Percentiles rank a stretch among this genome's conserved stretches.
Evolutionary conservation across 2,329 filamentous ascomycete species (phyloP).

Genomic region (Rhinocladiella mackenziei): DNA sequence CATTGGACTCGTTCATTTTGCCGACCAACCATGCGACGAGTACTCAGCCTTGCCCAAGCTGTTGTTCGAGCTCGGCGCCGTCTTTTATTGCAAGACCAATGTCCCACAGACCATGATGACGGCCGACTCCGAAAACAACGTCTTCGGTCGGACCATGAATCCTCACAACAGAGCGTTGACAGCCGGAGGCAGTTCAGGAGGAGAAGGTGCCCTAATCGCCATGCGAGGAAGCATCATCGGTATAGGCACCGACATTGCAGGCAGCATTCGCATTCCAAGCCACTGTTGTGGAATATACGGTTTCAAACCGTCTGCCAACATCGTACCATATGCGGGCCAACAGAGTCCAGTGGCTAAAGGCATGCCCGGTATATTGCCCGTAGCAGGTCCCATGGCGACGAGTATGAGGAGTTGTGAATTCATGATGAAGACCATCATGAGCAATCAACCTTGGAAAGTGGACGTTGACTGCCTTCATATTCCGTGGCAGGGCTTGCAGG

Average conservation of each 20-base stretch:
- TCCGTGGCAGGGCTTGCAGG: slow-evolving; percentile 19
- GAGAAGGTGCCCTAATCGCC: slow-evolving; percentile 57
- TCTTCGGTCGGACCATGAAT: slow-evolving; percentile 58
- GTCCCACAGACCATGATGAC: slow-evolving; percentile 47
- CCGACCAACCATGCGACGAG: slow-evolving; percentile 21
- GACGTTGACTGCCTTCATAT: slow-evolving; percentile 30
- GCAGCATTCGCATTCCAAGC: slow-evolving; percentile 43
- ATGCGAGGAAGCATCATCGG: slow-evolving; percentile 57
- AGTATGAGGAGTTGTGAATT: slow-evolving; percentile 39
- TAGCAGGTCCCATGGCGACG: slow-evolving; percentile 40
- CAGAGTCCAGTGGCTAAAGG: not conserved
- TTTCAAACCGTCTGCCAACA: slow-evolving; percentile 44
- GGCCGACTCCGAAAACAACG: slow-evolving; percentile 53
- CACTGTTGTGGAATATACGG: slow-evolving; percentile 50
- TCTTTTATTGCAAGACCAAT: slow-evolving; percentile 53
- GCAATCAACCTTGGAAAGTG: slow-evolving; percentile 39
- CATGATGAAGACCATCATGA: slow-evolving; percentile 45
- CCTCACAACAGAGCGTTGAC: slow-evolving; percentile 58
- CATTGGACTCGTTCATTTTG: slow-evolving; percentile 29
- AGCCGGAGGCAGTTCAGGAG: slow-evolving; percentile 62
- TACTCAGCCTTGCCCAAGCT: slow-evolving; percentile 26
- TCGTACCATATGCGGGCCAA: slow-evolving; percentile 49
- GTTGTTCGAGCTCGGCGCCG: slow-evolving; percentile 40
- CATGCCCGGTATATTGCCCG: slow-evolving; percentile 46
- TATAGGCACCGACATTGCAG: slow-evolving; percentile 57